Percentiles rank a stretch among this genome's conserved stretches.
These are phyloP conservation scores for Sphaerulina musiva DNA, from an alignment of 2,329 filamentous ascomycete genomes.

Conservation along the genomic window DNA sequence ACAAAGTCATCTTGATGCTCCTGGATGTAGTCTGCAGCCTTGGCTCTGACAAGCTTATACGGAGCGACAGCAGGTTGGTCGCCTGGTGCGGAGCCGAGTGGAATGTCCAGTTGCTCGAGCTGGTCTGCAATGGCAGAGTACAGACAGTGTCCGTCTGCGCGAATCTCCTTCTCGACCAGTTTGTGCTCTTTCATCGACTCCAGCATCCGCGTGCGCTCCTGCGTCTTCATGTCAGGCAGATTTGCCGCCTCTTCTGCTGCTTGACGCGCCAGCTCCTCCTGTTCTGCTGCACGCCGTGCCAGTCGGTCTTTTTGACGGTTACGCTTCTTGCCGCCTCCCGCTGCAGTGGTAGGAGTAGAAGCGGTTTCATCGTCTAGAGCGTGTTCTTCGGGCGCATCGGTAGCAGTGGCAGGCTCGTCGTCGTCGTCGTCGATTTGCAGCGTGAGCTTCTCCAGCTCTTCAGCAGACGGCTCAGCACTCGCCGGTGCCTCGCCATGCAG, in stretches of 20 bases:
- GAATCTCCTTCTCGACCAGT: conserved; percentile 70
- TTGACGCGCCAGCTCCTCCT: conserved; percentile 59
- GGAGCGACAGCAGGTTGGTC: conserved; percentile 14
- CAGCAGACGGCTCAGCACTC: conserved; percentile 12
- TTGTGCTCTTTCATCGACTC: conserved; percentile 56
- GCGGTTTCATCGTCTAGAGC: conserved; percentile 8
- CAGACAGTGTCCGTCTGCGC: conserved; percentile 88
- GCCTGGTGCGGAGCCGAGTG: conserved; percentile 32
- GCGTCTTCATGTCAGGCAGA: conserved; percentile 65
- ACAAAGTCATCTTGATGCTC: conserved; percentile 71
- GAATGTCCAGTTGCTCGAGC: conserved; percentile 47
- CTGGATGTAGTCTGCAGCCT: conserved; percentile 71
- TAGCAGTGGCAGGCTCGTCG: not conserved
- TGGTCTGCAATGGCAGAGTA: conserved; percentile 90
- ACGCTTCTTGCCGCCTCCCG: conserved; percentile 55
- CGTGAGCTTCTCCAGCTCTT: conserved; percentile 22
- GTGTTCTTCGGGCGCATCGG: not conserved
- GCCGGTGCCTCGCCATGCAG: conserved; percentile 35
- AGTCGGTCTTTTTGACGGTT: conserved; percentile 89
- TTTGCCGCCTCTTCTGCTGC: conserved; percentile 69
- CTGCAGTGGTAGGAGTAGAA: conserved; percentile 20
- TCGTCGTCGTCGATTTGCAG: conserved; percentile 17
- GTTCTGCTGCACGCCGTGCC: conserved; percentile 79
- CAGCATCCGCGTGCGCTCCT: conserved; percentile 66
- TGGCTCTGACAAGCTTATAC: conserved; percentile 63